These are phyloP conservation scores for Penicillium paxilli DNA, from an alignment of 495 filamentous ascomycete species.

Conservation along the genomic window DNA sequence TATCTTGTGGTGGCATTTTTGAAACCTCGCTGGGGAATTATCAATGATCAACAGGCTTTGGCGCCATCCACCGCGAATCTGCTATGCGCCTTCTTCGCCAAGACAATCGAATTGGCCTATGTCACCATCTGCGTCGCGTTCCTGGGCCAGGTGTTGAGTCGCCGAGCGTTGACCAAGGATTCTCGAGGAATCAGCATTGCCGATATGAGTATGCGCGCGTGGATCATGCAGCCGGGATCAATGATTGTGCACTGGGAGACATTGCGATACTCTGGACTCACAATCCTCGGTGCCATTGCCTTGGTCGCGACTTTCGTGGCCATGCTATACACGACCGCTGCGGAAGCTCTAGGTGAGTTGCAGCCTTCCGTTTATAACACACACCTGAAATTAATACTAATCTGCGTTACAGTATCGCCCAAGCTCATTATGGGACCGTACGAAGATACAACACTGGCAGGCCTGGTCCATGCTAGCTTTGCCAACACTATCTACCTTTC, in stretches of 20 bases:
- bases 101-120: constrained; percentile 73
- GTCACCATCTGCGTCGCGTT: constrained; percentile 76
- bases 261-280: constrained; percentile 58
- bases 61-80: constrained; percentile 58
- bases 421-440: constrained; percentile 55
- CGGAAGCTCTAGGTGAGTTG: constrained; percentile 59
- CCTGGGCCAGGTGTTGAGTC: constrained; percentile 68
- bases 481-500: constrained; percentile 56
- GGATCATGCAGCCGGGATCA: constrained; percentile 64
- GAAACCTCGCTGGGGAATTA: constrained; percentile 55
- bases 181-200: constrained; percentile 66
- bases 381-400: not conserved
- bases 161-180: constrained; percentile 56
- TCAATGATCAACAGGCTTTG: constrained; percentile 50
- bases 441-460: constrained; percentile 45
- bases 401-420: constrained; percentile 52
- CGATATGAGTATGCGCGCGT: constrained; percentile 65
- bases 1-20: constrained; percentile 59
- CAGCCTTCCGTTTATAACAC: not conserved
- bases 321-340: constrained; percentile 73
- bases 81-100: constrained; percentile 64
- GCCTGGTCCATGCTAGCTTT: constrained; percentile 57
- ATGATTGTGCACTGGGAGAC: constrained; percentile 66
- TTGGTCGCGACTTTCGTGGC: constrained; percentile 60
- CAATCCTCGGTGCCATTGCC: constrained; percentile 57